A percentile compares a stretch with the other conserved stretches of the same genome.
phyloP scores from a whole-genome alignment of 345 rosid species.

The Bretschneidera sinensis region DNA sequence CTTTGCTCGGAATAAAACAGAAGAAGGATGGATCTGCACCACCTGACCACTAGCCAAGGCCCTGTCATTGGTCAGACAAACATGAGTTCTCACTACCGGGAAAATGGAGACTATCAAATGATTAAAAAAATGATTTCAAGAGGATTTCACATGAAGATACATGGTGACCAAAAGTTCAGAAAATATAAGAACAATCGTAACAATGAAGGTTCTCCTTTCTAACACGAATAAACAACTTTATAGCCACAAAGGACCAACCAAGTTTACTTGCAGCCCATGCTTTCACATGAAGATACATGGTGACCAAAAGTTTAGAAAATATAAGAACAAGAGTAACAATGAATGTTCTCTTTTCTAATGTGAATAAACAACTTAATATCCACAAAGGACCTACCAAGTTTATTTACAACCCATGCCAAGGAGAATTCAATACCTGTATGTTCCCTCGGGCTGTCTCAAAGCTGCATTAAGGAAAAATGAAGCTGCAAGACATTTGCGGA shows the following conservation, averaged over 20 bases:
- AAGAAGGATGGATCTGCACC: conserved; percentile 88
- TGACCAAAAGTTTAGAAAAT: conserved; percentile 1
- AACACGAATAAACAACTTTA: too few relatives aligned
- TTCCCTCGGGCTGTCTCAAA: conserved; percentile 78
- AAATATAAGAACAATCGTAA: not conserved
- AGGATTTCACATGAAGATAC: conserved; percentile 1
- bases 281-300: not conserved
- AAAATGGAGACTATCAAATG: not conserved
- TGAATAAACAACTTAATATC: too few relatives aligned
- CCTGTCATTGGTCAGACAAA: conserved; percentile 45
- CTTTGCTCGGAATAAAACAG: conserved; percentile 64
- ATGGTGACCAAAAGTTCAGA: conserved; percentile 1
- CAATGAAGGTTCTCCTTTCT: not conserved
- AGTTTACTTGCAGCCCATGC: too few relatives aligned
- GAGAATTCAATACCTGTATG: conserved; percentile 52
- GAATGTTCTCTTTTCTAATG: not conserved
- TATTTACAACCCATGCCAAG: conserved; percentile 4
- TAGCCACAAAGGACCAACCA: too few relatives aligned
- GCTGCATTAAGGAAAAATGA: conserved; percentile 96
- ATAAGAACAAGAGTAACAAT: not conserved
- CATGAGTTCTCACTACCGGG: conserved; percentile 4
- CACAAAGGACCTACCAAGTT: not conserved
- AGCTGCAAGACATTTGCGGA: conserved; percentile 85
- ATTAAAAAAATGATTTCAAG: conserved; percentile 1
- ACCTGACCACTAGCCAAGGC: conserved; percentile 79